Evolutionary conservation across 805 yeast genomes (phyloP).

Genomic region (Saccharomyces kudriavzevii): DNA sequence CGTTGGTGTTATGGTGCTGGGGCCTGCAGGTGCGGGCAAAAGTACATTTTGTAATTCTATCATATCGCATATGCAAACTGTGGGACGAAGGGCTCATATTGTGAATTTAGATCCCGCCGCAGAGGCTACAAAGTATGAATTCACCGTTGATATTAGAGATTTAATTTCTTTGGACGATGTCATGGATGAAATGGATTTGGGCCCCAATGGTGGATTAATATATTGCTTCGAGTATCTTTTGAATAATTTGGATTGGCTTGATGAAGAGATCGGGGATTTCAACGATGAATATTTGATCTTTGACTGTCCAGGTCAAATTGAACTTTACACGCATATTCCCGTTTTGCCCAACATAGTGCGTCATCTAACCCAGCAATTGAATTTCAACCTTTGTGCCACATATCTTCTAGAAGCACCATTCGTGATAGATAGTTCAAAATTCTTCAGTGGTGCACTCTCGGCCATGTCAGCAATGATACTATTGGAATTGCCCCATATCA

Average conservation of each 20-base stretch:
- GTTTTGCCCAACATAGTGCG: slow-evolving; percentile 82
- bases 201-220: slow-evolving; percentile 90
- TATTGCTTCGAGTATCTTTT: slow-evolving; percentile 90
- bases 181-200: slow-evolving; percentile 87
- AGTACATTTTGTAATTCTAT: slow-evolving; percentile 87
- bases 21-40: slow-evolving; percentile 98
- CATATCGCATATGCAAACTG: slow-evolving; percentile 77
- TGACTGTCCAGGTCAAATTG: slow-evolving; percentile 97
- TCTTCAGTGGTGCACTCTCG: slow-evolving; percentile 87
- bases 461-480: slow-evolving; percentile 99
- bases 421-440: slow-evolving; percentile 81
- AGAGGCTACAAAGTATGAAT: slow-evolving; percentile 83
- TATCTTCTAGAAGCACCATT: slow-evolving; percentile 91
- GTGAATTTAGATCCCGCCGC: slow-evolving; percentile 97
- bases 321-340: slow-evolving; percentile 88
- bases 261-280: slow-evolving; percentile 92
- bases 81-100: slow-evolving; percentile 88
- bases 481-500: slow-evolving; percentile 89
- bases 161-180: slow-evolving; percentile 86
- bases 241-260: slow-evolving; percentile 92
- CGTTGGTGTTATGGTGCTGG: slow-evolving; percentile 87
- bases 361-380: slow-evolving; percentile 70
- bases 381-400: slow-evolving; percentile 86
- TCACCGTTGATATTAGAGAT: slow-evolving; percentile 86
- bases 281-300: slow-evolving; percentile 90